phyloP scores from a whole-genome alignment of 768 basidiomycete genomes.

The Cyathus striatus region DNA sequence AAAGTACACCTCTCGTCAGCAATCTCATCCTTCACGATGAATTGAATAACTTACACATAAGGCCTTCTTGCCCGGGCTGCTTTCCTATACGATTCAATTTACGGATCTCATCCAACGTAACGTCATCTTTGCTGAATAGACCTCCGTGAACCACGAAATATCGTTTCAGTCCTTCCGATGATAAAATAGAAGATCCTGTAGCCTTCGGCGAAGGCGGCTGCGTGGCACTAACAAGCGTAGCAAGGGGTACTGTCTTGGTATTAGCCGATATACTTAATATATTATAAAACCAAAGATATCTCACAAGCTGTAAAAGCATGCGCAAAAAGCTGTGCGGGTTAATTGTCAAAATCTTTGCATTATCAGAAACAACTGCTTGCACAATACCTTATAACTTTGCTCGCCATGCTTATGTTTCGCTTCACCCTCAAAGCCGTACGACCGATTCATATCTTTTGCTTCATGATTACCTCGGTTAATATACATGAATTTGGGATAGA shows the following conservation, averaged over 20 bases:
- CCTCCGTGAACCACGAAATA: constrained; percentile 97
- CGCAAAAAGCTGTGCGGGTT: constrained; percentile 66
- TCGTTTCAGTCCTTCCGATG: constrained; percentile 76
- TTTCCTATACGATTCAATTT: constrained; percentile 82
- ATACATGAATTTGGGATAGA: constrained; percentile 85
- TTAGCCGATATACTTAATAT: too few relatives aligned
- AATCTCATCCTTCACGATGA: too few relatives aligned
- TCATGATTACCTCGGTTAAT: constrained; percentile 98
- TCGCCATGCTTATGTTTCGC: constrained; percentile 96
- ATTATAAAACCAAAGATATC: constrained; percentile 15
- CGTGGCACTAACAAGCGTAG: constrained; percentile 78
- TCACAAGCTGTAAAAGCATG: constrained; percentile 87
- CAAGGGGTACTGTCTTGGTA: constrained; percentile 69
- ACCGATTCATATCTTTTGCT: constrained; percentile 94
- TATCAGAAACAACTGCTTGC: neutral
- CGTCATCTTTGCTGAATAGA: constrained; percentile 89
- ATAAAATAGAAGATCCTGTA: constrained; percentile 59
- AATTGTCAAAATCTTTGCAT: neutral
- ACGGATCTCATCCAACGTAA: constrained; percentile 91
- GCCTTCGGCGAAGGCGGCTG: constrained; percentile 42
- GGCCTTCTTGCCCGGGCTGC: constrained; percentile 91
- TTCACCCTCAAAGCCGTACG: constrained; percentile 94
- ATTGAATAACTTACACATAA: constrained; percentile 96
- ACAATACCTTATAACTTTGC: constrained; percentile 78
- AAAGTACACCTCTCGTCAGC: too few relatives aligned